A percentile compares a stretch with the other conserved stretches of the same genome.
phyloP scores from a whole-genome alignment of 345 rosid species.

The Moricandia arvensis region DNA sequence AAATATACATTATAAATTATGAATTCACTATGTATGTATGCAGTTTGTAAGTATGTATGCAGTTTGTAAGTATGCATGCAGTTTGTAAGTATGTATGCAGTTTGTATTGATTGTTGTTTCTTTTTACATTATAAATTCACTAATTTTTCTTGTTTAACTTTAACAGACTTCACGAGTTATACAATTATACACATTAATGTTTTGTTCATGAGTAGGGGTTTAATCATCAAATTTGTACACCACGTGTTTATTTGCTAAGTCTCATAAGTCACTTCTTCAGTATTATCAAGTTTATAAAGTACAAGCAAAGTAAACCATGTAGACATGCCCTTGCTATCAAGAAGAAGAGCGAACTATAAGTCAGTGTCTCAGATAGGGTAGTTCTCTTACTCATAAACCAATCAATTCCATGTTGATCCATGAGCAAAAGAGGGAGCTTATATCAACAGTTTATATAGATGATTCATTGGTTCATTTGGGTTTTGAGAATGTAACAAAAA shows the following conservation, averaged over 20 bases:
- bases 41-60: too few relatives aligned
- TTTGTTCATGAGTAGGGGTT: not conserved
- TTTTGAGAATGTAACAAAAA: constrained; percentile 14
- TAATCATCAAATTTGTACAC: not conserved
- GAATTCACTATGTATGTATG: too few relatives aligned
- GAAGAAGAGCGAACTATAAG: too few relatives aligned
- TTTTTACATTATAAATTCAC: constrained; percentile 21
- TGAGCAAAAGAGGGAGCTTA: too few relatives aligned
- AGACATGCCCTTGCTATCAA: not conserved
- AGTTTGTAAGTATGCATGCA: too few relatives aligned
- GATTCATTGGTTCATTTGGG: constrained; percentile 26
- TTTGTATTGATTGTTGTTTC: constrained; percentile 16
- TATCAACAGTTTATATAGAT: constrained; percentile 10
- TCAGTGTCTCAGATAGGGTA: too few relatives aligned
- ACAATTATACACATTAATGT: constrained; percentile 15
- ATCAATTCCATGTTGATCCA: too few relatives aligned
- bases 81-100: constrained; percentile 36
- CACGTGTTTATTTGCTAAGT: not conserved
- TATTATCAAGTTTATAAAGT: not conserved
- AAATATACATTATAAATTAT: too few relatives aligned
- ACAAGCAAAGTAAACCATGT: not conserved
- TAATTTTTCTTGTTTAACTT: constrained; percentile 17
- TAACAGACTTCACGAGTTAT: constrained; percentile 15
- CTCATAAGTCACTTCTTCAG: not conserved
- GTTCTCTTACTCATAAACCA: too few relatives aligned